Percentiles rank a stretch among this genome's conserved stretches.
phyloP scores from a whole-genome alignment of 129 eudicot genomes.

The Centaurea solstitialis region DNA sequence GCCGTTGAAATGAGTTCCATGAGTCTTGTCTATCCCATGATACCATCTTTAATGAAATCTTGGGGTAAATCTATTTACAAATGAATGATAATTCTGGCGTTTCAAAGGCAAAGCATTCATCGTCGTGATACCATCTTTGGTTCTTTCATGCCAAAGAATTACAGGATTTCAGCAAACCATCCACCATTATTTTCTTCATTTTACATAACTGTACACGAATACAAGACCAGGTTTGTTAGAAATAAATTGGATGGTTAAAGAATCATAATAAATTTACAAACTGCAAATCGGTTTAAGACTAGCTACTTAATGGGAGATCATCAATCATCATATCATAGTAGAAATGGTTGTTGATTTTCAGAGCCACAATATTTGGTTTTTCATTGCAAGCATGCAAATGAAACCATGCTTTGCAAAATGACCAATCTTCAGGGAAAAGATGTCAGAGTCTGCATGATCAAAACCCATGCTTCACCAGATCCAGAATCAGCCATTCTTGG shows the following conservation, averaged over 20 bases:
- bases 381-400: not conserved
- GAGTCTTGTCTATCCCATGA: no score
- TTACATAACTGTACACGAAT: not conserved
- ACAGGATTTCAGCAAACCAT: not conserved
- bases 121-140: not conserved
- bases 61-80: not conserved
- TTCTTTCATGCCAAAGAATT: not conserved
- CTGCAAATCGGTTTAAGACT: not conserved
- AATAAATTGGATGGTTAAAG: not conserved
- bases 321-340: no score
- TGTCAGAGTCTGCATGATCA: not conserved
- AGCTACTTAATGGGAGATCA: not conserved
- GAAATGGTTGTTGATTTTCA: no score
- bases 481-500: not conserved
- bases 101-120: not conserved
- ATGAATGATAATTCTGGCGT: not conserved
- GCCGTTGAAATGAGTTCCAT: not conserved
- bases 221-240: not conserved
- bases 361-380: not conserved
- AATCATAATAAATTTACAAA: not conserved
- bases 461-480: no score
- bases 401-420: not conserved
- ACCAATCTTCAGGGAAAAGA: not conserved
- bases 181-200: constrained; percentile 7
- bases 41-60: not conserved